phyloP scores from a whole-genome alignment of 257 asterid species.

The Coffea eugenioides region DNA sequence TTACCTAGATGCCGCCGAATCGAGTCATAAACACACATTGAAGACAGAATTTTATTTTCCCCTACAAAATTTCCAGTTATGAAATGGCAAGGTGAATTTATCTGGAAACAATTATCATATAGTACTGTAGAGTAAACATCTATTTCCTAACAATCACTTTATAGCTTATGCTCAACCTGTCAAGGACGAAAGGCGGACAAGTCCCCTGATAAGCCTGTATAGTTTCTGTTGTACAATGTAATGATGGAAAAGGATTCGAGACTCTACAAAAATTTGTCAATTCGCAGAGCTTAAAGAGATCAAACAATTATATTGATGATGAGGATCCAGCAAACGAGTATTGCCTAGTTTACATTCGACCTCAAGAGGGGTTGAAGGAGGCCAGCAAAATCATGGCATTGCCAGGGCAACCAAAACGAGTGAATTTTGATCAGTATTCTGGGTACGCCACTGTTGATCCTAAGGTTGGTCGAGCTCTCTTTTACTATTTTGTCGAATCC shows the following conservation, averaged over 20 bases:
- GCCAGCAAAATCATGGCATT: slow-evolving; percentile 23
- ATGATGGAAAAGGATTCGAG: slow-evolving; percentile 19
- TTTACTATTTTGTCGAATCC: slow-evolving; percentile 18
- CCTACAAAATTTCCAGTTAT: too few species aligned
- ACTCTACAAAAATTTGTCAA: slow-evolving; percentile 26
- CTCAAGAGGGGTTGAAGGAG: slow-evolving; percentile 31
- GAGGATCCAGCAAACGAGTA: neutral
- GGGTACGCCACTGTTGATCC: slow-evolving; percentile 38
- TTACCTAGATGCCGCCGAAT: too few species aligned
- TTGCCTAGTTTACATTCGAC: slow-evolving; percentile 18
- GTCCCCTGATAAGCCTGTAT: slow-evolving; percentile 24
- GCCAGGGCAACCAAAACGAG: slow-evolving; percentile 43
- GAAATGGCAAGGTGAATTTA: neutral
- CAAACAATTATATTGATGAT: neutral
- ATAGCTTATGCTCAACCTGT: too few species aligned
- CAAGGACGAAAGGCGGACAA: slow-evolving; percentile 28
- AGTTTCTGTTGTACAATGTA: slow-evolving; percentile 30
- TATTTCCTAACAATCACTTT: neutral
- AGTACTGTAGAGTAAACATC: neutral
- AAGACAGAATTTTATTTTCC: too few species aligned
- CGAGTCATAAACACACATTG: too few species aligned
- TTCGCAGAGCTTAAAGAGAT: neutral
- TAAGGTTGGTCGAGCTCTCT: slow-evolving; percentile 24
- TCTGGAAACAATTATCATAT: neutral
- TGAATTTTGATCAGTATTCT: slow-evolving; percentile 36